Base-by-base conservation (phyloP, 2,329 filamentous ascomycete genomes). In the Aspergillus sp. region DNA sequence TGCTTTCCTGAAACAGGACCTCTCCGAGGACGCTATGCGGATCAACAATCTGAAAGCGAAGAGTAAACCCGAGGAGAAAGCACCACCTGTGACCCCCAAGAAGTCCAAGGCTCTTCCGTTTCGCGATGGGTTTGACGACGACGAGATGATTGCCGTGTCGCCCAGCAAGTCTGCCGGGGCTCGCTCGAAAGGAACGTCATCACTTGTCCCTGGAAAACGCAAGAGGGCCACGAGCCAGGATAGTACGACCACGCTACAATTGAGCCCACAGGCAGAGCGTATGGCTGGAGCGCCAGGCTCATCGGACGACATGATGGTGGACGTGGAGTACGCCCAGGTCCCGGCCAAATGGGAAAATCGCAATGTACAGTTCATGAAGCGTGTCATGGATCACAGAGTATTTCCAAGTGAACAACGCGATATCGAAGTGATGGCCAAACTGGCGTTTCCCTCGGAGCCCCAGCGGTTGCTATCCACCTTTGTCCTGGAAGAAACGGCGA, bases 111-210 rank as follows among this genome's bases (percentile, higher is more conserved):
- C 53, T 5, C 53, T 67, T 1, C 64, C 66, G 2, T 64, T 72
- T 22, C 66, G 74, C 11, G 76, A 80, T 57, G 76, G 76, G 12
- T 80, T 80, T 47, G 72, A 78, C 35, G 73, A 80, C 41, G 68
- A 71, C 34, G 73, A 80, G 47, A 66, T 79, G 6, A 54, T 69
- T 35, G 61, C 69, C 40, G 52, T 66, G 1, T 77, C 74, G 2
- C 74, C 74, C 3, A 73, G 66, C 32, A 75, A 69, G 43, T 61
- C 64, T 6, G 53, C 53, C 5, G 44, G 48, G 14, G 44, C 53
- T 28, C 65, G 61, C 41, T 60, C 63, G 4, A 74, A 70, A 48
- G 61, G 68, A 26, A 55, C 56, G 8, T 78, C 74, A 1, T 74
- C 75, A 2, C 71, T 66, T 30, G 66, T 65, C 38, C 64, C 66